Conservation (phyloP, 169 alveolate species). For the Eimeria brunetti region DNA sequence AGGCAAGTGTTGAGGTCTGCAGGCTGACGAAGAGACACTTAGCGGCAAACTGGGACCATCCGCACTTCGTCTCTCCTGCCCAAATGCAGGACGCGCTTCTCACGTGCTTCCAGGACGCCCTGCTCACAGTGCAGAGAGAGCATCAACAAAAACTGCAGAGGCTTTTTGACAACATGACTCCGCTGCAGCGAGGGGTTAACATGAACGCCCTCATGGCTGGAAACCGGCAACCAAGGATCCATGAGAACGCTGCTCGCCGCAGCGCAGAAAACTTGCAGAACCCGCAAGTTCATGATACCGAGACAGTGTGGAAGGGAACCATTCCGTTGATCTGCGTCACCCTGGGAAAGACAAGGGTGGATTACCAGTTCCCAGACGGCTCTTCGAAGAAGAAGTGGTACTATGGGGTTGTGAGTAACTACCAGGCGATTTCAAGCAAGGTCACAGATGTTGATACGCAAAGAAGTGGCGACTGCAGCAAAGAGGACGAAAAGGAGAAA, state of each 20-base stretch:
- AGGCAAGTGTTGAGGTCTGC: conserved; percentile 88
- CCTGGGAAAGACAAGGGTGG: conserved; percentile 79
- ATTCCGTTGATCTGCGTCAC: conserved; percentile 78
- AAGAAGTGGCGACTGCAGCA: not conserved
- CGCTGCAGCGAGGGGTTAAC: conserved; percentile 42
- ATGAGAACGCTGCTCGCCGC: conserved; percentile 44
- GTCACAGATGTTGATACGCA: conserved; percentile 16
- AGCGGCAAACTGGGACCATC: conserved; percentile 87
- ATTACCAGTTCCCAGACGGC: conserved; percentile 55
- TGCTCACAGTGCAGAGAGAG: conserved; percentile 77
- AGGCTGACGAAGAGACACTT: conserved; percentile 86
- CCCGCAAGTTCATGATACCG: conserved; percentile 23
- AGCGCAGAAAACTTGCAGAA: conserved; percentile 27
- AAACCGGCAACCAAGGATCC: conserved; percentile 14
- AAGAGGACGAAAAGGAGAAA: conserved; percentile 61
- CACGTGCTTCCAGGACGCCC: conserved; percentile 85
- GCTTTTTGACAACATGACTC: conserved; percentile 47
- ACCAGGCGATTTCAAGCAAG: conserved; percentile 62
- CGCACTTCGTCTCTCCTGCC: conserved; percentile 83
- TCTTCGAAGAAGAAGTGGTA: conserved; percentile 59
- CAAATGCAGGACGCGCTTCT: conserved; percentile 85
- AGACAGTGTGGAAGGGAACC: conserved; percentile 56
- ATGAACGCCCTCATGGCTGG: conserved; percentile 20
- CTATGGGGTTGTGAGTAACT: conserved; percentile 57
- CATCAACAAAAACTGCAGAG: conserved; percentile 41